A percentile compares a stretch with the other conserved stretches of the same genome.
phyloP scores from a whole-genome alignment of 169 alveolate species.

The Babesia bovis region DNA sequence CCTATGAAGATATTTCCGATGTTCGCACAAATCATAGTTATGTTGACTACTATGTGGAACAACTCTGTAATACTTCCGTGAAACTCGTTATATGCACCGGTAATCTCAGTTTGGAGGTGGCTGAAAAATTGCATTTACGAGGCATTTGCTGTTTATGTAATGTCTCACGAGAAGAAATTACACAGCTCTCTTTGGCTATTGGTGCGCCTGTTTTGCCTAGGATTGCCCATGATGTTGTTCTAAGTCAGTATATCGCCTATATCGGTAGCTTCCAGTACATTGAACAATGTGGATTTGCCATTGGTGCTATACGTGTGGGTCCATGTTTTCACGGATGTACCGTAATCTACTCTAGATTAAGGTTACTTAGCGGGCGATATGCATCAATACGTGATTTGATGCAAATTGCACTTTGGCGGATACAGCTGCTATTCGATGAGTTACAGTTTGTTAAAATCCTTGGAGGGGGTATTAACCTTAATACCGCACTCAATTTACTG shows the following conservation, averaged over 20 bases:
- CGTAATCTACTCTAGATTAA: constrained; percentile 31
- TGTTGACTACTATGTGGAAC: constrained; percentile 17
- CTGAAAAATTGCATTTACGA: constrained; percentile 9
- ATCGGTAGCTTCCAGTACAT: constrained; percentile 7
- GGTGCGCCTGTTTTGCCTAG: constrained; percentile 15
- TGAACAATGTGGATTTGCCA: not conserved
- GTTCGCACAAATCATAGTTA: not conserved
- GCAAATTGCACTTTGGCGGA: constrained; percentile 18
- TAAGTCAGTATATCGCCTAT: not conserved
- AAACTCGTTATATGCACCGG: constrained; percentile 26
- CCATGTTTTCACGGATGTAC: constrained; percentile 52
- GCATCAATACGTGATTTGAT: constrained; percentile 21
- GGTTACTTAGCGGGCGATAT: not conserved
- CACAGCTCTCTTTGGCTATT: constrained; percentile 36
- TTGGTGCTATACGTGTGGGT: constrained; percentile 17
- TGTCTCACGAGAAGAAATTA: constrained; percentile 10
- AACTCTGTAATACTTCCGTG: constrained; percentile 6
- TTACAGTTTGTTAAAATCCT: constrained; percentile 31
- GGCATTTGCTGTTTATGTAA: constrained; percentile 40
- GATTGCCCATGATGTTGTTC: not conserved
- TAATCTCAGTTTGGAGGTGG: constrained; percentile 21
- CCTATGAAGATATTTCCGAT: constrained; percentile 32
- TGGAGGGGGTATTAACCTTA: constrained; percentile 22
- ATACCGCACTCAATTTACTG: not conserved
- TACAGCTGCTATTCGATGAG: constrained; percentile 58